Base-by-base conservation (phyloP, 768 basidiomycete species). In the Boletus rubropictus region DNA sequence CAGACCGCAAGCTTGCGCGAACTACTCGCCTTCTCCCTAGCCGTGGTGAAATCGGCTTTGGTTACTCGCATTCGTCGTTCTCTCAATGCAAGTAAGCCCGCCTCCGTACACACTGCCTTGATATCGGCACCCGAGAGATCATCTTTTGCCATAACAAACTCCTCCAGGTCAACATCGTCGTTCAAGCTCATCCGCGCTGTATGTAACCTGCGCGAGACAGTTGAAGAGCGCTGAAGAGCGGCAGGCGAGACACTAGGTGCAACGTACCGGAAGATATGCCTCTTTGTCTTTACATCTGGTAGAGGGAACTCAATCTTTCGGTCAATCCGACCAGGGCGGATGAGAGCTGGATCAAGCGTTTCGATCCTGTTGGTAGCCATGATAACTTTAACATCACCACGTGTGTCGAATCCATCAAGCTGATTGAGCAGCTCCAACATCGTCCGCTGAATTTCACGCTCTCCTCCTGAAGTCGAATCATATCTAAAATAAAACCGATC, bases 321-420 rank as follows among this genome's bases (percentile, higher is more conserved):
- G 61, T 99, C 96, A 53, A 99, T 98, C 60, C 96, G 91, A 39
- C 96, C 96, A 5, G 96, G 96, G 42, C 96, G 89, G 61, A 99
- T 96, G 50, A 99, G 82, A 15, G 96, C 96, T 45, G 96, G 96
- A 68, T 99, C 96, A 24, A 99, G 79, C 3, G 91, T 84, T 65
- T 98, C 95, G 58, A 99, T 99, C 70, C 79, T 84, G 72, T 99
- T 99, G 5, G 96, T 99, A 11, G 96, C 96, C 96, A 98, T 98
- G 66, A 99, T 97, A 56, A 99, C 95, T 70, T 98, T 99, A 49
- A 99, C 94, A 63, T 98, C 96, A n/a, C 95, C 95, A 46, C 94
- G 84, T 5, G 93, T 93, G 64, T 99, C 96, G 67, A 99, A 98
- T n/a, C 96, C 96, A 59, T 99, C 96, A 33, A 99, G 77, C 69